Evolutionary conservation across 108 stramenopile species (phyloP), one percentile per base, ranked within the genome.

Genomic region (Cyclotella choctawhatcheeana): DNA sequence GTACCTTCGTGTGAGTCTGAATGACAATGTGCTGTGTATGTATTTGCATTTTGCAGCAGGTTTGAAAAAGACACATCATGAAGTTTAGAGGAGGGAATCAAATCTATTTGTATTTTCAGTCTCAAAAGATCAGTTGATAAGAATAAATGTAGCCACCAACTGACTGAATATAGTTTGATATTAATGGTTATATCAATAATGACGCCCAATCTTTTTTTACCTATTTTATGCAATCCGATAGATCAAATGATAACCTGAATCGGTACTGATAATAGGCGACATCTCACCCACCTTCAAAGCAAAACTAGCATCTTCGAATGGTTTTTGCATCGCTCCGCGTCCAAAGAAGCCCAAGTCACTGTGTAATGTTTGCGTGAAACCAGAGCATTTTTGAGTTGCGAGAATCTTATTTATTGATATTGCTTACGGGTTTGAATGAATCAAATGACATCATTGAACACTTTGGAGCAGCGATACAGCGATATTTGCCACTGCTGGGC

Each of bases 201-300:
- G n/a, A n/a, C n/a, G n/a, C n/a, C n/a, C n/a, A n/a, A n/a, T n/a
- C n/a, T n/a, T n/a, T n/a, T n/a, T 40, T 40, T 12, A 40, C 37
- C 37, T 40, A 40, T 40, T 40, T 69, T 51, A 96, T 17, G 79
- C 87, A 73, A 93, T 91, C 25, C 98, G 88, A 64, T 97, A 91
- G 37, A 99, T 98, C 31, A 99, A 90, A 83, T 99, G 99, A 63
- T 92, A 89, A 40, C 99, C 99, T 56, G 87, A 89, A 62, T 99
- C 99, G 16, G 96, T 95, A 25, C 91, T 90, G 14, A 98, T 93
- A 58, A 98, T 95, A 16, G 83, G 88, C 16, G 84, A 87, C 89
- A 98, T 94, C 73, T 93, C 89, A 12, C 95, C 96, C 8, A 87
- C 79, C 21, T 81, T 65, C 59, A 97, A 76, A 1, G 81, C 87